Evolutionary conservation across 2,329 filamentous ascomycete species (phyloP).

Genomic region (Aschersonia sp.): DNA sequence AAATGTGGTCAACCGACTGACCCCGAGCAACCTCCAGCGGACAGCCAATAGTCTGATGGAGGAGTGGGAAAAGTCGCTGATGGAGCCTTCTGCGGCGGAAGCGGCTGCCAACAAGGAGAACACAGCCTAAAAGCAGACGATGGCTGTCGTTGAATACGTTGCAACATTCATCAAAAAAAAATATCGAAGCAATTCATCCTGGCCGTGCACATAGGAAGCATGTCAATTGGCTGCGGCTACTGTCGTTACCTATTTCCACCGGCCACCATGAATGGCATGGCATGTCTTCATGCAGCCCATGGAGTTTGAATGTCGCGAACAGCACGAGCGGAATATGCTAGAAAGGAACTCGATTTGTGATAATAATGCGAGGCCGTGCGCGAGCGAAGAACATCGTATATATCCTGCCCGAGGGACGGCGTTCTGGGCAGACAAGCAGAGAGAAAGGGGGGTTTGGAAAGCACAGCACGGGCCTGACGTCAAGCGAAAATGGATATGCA

Average conservation of each 20-base stretch:
- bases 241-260: too few relatives aligned
- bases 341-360: too few relatives aligned
- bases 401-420: too few relatives aligned
- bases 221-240: too few relatives aligned
- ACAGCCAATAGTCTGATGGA: conserved; percentile 79
- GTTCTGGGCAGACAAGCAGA: too few relatives aligned
- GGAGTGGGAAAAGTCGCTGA: conserved; percentile 64
- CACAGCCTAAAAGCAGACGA: not conserved
- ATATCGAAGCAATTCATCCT: not conserved
- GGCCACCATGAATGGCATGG: too few relatives aligned
- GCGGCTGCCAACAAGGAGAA: conserved; percentile 18
- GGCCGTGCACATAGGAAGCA: not conserved
- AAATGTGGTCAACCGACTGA: conserved; percentile 55
- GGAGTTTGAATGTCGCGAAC: too few relatives aligned
- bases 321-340: too few relatives aligned
- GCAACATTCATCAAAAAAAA: not conserved
- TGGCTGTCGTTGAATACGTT: not conserved
- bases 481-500: not conserved
- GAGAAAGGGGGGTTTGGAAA: too few relatives aligned
- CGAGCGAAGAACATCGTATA: too few relatives aligned
- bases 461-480: not conserved
- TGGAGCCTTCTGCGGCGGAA: conserved; percentile 8
- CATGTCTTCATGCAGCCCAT: too few relatives aligned
- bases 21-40: conserved; percentile 62
- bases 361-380: too few relatives aligned